These are phyloP conservation scores for Suillus lakei DNA, from an alignment of 768 basidiomycete genomes.

Conservation along the genomic window DNA sequence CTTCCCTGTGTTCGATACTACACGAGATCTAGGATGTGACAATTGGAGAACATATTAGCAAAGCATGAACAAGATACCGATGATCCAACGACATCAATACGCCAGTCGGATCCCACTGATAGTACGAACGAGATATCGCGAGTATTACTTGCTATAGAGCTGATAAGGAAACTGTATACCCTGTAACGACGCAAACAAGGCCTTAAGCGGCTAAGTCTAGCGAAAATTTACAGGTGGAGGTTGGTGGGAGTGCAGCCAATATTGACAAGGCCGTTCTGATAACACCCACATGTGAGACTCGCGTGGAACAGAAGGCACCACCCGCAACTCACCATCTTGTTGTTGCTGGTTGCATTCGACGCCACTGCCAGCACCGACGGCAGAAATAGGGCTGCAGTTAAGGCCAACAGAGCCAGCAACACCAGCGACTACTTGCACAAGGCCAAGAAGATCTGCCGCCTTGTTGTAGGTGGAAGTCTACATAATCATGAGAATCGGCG, in stretches of 20 bases:
- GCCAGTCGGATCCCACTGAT: constrained; percentile 14
- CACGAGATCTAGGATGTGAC: neutral
- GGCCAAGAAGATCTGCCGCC: neutral
- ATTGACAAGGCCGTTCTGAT: constrained; percentile 27
- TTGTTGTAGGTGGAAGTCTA: constrained; percentile 17
- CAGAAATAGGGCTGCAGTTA: constrained; percentile 19
- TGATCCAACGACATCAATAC: neutral
- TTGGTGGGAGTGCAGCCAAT: constrained; percentile 19
- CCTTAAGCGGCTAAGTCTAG: too few species aligned
- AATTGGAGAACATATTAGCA: neutral
- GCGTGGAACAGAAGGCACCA: neutral
- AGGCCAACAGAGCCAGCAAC: constrained; percentile 21
- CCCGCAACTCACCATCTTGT: neutral
- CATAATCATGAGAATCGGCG: neutral
- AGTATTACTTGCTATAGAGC: too few species aligned
- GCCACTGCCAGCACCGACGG: constrained; percentile 28
- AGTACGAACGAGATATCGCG: too few species aligned
- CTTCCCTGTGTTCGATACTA: neutral
- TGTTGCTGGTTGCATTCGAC: constrained; percentile 17
- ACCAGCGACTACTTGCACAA: constrained; percentile 12
- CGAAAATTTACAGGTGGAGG: constrained; percentile 4
- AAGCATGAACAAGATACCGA: constrained; percentile 2
- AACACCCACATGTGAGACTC: neutral
- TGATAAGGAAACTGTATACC: constrained; percentile 1
- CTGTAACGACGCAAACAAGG: neutral